Conservation (phyloP, 2,329 filamentous ascomycete species). For the Talaromyces sp. region DNA sequence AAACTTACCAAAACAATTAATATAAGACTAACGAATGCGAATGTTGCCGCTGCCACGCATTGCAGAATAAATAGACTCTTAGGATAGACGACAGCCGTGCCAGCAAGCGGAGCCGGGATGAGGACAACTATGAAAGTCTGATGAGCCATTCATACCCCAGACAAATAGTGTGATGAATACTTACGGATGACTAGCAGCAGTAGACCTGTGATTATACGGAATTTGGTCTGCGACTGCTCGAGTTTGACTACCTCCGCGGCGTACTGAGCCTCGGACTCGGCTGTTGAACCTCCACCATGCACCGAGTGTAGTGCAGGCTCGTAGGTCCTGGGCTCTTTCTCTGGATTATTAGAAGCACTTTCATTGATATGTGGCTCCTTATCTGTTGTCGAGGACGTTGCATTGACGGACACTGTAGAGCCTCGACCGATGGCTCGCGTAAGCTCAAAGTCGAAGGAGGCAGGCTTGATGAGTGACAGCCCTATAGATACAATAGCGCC, state of each 20-base stretch:
- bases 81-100: too few species aligned
- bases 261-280: neutral
- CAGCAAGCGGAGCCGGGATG: too few species aligned
- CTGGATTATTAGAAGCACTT: neutral
- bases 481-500: neutral
- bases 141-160: too few species aligned
- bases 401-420: neutral
- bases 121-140: too few species aligned
- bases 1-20: too few species aligned
- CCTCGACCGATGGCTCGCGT: slow-evolving; percentile 5
- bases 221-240: neutral
- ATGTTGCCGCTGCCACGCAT: too few species aligned
- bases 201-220: neutral
- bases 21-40: too few species aligned
- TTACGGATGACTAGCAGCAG: too few species aligned
- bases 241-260: neutral
- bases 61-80: too few species aligned
- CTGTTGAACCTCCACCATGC: neutral
- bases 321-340: neutral
- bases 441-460: slow-evolving; percentile 4
- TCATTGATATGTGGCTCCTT: neutral
- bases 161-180: too few species aligned
- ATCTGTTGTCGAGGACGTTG: neutral
- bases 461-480: slow-evolving; percentile 1
- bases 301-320: neutral